Evolutionary conservation across 1,284 basidiomycete species (phyloP).

Genomic region (Cronartium ribicola): DNA sequence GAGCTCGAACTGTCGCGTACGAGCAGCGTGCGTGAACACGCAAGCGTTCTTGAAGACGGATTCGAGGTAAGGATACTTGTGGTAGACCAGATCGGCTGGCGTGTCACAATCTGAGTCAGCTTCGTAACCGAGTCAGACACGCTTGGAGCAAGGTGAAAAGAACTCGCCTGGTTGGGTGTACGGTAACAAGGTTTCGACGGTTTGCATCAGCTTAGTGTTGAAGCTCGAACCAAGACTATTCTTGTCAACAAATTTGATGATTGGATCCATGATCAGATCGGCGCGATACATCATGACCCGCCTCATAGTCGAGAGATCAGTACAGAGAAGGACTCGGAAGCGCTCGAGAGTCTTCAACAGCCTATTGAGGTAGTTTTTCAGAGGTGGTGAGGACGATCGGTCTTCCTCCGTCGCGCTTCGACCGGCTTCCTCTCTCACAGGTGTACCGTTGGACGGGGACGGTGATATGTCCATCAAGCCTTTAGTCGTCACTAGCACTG

Average conservation of each 20-base stretch:
- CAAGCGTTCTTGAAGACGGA: slow-evolving; percentile 36
- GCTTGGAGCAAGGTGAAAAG: not conserved
- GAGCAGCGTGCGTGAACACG: slow-evolving; percentile 37
- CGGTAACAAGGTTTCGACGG: slow-evolving; percentile 36
- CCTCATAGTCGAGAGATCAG: slow-evolving; percentile 12
- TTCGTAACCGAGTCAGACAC: not conserved
- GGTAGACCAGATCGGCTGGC: slow-evolving; percentile 30
- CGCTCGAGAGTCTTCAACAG: slow-evolving; percentile 24
- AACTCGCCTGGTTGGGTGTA: slow-evolving; percentile 29
- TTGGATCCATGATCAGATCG: slow-evolving; percentile 32
- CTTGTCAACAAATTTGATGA: slow-evolving; percentile 29
- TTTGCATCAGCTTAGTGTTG: slow-evolving; percentile 34
- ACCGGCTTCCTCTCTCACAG: not conserved
- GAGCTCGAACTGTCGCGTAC: slow-evolving; percentile 37
- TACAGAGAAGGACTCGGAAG: slow-evolving; percentile 8
- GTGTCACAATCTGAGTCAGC: not conserved
- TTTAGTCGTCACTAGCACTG: slow-evolving; percentile 33
- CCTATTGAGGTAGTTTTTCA: not conserved
- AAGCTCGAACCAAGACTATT: slow-evolving; percentile 33
- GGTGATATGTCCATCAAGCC: slow-evolving; percentile 4
- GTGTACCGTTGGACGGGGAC: not conserved
- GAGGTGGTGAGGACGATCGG: not conserved
- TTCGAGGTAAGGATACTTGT: slow-evolving; percentile 42
- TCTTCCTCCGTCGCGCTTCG: not conserved
- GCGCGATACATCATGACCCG: slow-evolving; percentile 12